Evolutionary conservation across 441 rosid genomes (phyloP).

Genomic region (Euphorbia celastroides): DNA sequence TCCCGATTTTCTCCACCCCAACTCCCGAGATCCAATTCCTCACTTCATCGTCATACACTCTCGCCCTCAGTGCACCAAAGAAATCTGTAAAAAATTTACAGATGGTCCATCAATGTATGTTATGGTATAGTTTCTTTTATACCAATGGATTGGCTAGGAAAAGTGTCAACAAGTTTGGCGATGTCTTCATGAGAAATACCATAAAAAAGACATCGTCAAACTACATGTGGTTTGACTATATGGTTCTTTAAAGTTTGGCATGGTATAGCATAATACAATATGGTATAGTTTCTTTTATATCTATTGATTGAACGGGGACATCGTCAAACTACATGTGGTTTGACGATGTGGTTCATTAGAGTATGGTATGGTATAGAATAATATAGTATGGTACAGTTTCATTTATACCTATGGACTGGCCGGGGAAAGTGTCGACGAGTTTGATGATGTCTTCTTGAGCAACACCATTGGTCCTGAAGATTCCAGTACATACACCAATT

Average conservation of each 20-base stretch:
- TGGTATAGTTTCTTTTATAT: no score
- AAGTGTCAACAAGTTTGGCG: slow-evolving; percentile 69
- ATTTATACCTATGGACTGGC: slow-evolving; percentile 82
- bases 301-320: no score
- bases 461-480: slow-evolving; percentile 63
- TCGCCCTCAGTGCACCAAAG: slow-evolving; percentile 92
- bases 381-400: no score
- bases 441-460: slow-evolving; percentile 46
- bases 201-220: no score
- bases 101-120: no score
- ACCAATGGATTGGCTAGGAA: slow-evolving; percentile 55
- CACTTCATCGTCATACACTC: slow-evolving; percentile 98
- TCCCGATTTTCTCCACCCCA: slow-evolving; percentile 66
- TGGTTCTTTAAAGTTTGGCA: no score
- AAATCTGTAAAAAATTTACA: slow-evolving; percentile 41
- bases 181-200: slow-evolving; percentile 41
- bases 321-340: no score
- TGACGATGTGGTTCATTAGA: no score
- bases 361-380: no score
- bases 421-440: slow-evolving; percentile 89
- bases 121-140: no score
- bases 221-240: no score
- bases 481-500: slow-evolving; percentile 87
- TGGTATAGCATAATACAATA: no score
- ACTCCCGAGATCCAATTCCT: slow-evolving; percentile 67